Percentiles rank a stretch among this genome's conserved stretches.
These are phyloP conservation scores for Zoysia matrella DNA, from an alignment of 202 grass and related monocot species.

Conservation along the genomic window DNA sequence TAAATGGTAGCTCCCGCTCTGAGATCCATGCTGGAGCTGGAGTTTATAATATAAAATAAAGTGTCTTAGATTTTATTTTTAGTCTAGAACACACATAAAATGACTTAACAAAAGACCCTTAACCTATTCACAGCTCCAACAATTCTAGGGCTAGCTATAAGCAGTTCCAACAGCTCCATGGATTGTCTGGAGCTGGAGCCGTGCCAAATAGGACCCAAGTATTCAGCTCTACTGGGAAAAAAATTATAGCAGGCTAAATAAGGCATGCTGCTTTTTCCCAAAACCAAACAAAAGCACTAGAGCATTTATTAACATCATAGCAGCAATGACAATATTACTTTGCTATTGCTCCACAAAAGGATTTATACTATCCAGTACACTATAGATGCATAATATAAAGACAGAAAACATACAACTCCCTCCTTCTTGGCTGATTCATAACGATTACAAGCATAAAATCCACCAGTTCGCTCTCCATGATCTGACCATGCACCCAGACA, in stretches of 20 bases:
- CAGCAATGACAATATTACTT: neutral
- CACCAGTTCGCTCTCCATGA: slow-evolving; percentile 87
- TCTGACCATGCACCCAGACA: slow-evolving; percentile 81
- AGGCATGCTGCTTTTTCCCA: neutral
- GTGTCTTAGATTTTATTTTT: too few relatives aligned
- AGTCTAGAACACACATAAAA: too few relatives aligned
- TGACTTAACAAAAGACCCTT: too few relatives aligned
- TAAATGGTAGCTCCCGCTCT: too few relatives aligned
- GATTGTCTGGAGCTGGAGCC: too few relatives aligned
- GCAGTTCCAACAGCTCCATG: too few relatives aligned
- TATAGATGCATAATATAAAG: slow-evolving; percentile 25
- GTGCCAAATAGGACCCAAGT: neutral
- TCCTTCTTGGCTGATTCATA: slow-evolving; percentile 94
- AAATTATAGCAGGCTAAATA: slow-evolving; percentile 8
- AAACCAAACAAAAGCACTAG: neutral
- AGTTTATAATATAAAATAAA: too few relatives aligned
- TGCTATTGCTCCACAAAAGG: neutral
- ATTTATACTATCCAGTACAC: neutral
- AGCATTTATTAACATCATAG: neutral
- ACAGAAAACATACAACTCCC: slow-evolving; percentile 69
- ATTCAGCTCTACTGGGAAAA: slow-evolving; percentile 8
- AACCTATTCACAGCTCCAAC: too few relatives aligned
- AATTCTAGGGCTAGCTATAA: too few relatives aligned
- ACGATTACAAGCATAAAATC: slow-evolving; percentile 50
- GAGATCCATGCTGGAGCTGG: too few relatives aligned